Percentiles rank a stretch among this genome's conserved stretches.
phyloP scores from a whole-genome alignment of 345 rosid genomes.

The Rhizophora mangle region DNA sequence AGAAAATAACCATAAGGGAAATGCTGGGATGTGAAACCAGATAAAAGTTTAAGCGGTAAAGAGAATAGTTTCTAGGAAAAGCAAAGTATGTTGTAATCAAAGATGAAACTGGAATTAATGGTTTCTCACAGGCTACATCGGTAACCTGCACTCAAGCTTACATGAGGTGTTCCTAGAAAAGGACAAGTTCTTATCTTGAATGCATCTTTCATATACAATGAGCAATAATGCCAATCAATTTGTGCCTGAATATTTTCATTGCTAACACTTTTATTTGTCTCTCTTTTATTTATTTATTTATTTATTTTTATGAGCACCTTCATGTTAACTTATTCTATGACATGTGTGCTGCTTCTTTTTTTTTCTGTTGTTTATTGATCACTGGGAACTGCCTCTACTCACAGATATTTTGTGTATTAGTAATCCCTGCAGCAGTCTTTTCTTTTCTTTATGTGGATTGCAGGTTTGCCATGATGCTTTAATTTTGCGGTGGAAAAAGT shows the following conservation, averaged over 20 bases:
- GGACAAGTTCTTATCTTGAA: not conserved
- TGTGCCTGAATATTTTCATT: not conserved
- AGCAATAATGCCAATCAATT: not conserved
- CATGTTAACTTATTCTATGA: not conserved
- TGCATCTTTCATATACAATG: not conserved
- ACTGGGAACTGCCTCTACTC: too few relatives aligned
- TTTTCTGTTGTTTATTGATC: not conserved
- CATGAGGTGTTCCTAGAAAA: too few relatives aligned
- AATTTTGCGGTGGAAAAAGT: conserved; percentile 57
- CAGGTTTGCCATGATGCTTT: conserved; percentile 76
- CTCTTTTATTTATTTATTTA: not conserved
- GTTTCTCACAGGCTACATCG: too few relatives aligned
- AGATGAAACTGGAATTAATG: too few relatives aligned
- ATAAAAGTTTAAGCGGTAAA: too few relatives aligned
- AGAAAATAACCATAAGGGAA: not conserved
- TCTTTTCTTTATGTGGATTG: conserved; percentile 6
- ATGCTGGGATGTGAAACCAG: not conserved
- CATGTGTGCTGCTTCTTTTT: not conserved
- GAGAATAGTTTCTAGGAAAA: too few relatives aligned
- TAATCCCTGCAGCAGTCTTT: too few relatives aligned
- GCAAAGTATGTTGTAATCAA: too few relatives aligned
- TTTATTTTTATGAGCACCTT: not conserved
- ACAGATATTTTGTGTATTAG: too few relatives aligned
- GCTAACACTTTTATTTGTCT: not conserved
- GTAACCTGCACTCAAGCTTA: too few relatives aligned